Percentiles rank a stretch among this genome's conserved stretches.
phyloP scores from a whole-genome alignment of 2,329 filamentous ascomycete genomes.

The Fusarium albidum region DNA sequence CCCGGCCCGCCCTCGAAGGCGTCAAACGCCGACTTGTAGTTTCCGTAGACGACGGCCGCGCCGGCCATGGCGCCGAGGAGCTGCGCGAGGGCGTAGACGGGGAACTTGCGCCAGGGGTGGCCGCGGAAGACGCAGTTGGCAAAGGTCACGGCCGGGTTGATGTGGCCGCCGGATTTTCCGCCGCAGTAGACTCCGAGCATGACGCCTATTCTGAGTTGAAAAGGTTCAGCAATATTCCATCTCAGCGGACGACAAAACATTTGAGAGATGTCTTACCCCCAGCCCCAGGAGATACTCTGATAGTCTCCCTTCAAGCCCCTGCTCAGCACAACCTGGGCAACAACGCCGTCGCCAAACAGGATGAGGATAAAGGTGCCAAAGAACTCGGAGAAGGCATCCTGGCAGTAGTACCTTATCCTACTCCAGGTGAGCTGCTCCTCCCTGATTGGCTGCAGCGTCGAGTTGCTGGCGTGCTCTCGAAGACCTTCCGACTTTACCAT shows the following conservation, averaged over 20 bases:
- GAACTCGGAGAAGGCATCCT: conserved; percentile 72
- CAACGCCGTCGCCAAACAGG: conserved; percentile 75
- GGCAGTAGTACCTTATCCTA: conserved; percentile 56
- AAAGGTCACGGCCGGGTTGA: conserved; percentile 77
- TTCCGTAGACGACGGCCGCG: conserved; percentile 67
- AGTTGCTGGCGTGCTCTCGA: conserved; percentile 32
- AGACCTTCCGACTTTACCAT: conserved; percentile 40
- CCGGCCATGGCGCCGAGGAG: conserved; percentile 72
- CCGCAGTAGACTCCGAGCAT: conserved; percentile 75
- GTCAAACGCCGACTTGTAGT: conserved; percentile 72
- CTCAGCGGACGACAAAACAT: background rate
- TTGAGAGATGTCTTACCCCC: conserved; percentile 50
- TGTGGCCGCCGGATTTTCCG: conserved; percentile 71
- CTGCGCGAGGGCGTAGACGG: conserved; percentile 72
- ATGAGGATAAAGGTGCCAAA: conserved; percentile 73
- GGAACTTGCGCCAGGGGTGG: conserved; percentile 74
- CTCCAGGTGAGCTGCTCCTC: conserved; percentile 56
- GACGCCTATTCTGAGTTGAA: conserved; percentile 61
- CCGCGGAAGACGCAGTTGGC: conserved; percentile 73
- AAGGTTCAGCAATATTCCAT: too few relatives aligned
- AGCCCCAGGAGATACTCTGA: conserved; percentile 59
- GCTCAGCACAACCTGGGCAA: conserved; percentile 73
- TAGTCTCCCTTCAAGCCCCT: conserved; percentile 56
- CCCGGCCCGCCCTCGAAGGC: conserved; percentile 66
- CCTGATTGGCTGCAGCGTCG: conserved; percentile 20